phyloP scores from a whole-genome alignment of 345 rosid genomes.

The Citrus inodora region DNA sequence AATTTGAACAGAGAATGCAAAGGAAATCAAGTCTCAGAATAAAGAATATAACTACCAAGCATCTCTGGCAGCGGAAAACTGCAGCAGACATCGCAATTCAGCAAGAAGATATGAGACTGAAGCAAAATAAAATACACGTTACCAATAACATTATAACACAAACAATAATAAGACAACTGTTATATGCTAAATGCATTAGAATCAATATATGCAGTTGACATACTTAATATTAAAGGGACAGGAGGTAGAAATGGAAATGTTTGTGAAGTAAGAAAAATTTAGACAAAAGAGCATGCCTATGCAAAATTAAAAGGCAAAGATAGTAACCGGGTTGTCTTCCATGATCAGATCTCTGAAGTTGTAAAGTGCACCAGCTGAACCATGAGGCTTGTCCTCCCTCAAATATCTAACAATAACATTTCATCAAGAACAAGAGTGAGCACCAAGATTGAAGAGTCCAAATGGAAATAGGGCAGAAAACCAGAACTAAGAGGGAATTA shows the following conservation, averaged over 20 bases:
- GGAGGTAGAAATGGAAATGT: constrained; percentile 1
- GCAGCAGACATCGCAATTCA: constrained; percentile 96
- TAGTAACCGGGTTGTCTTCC: constrained; percentile 82
- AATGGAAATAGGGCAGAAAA: neutral
- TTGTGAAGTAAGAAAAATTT: neutral
- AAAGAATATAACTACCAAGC: constrained; percentile 56
- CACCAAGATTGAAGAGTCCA: neutral
- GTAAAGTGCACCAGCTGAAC: constrained; percentile 91
- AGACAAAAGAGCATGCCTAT: neutral
- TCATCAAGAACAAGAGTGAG: neutral
- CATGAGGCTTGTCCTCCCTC: constrained; percentile 87
- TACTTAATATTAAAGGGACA: neutral
- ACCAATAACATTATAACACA: neutral
- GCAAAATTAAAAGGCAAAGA: constrained; percentile 10
- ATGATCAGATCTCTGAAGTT: constrained; percentile 70
- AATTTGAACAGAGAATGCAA: neutral
- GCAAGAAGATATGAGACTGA: constrained; percentile 90
- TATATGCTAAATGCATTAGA: neutral
- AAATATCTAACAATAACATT: constrained; percentile 46
- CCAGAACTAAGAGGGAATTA: constrained; percentile 17
- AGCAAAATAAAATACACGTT: constrained; percentile 12
- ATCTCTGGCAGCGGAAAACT: constrained; percentile 83
- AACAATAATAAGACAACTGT: neutral
- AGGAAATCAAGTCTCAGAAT: neutral
- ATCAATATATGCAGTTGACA: neutral